Percentiles rank a stretch among this genome's conserved stretches.
phyloP scores from a whole-genome alignment of 2,329 filamentous ascomycete species.

The Elsinoe necatrix region DNA sequence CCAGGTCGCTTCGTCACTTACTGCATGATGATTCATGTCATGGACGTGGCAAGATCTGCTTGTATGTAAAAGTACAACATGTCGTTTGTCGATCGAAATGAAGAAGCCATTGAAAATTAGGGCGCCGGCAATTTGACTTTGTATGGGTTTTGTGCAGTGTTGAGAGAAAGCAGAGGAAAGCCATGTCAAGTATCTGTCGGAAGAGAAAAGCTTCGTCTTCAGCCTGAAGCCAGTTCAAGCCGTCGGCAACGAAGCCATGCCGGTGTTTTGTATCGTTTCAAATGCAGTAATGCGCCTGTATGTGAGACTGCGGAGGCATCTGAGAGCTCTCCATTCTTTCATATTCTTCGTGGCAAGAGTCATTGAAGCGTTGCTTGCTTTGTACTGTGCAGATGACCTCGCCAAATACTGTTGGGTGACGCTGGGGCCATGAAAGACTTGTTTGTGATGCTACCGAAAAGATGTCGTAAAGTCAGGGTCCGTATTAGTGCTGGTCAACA shows the following conservation, averaged over 20 bases:
- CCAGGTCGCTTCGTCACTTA: constrained; percentile 1
- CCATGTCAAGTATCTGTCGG: neutral
- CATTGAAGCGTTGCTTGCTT: neutral
- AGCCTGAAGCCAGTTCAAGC: constrained; percentile 7
- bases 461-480: neutral
- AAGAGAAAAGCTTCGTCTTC: neutral
- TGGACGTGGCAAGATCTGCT: neutral
- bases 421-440: neutral
- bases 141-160: neutral
- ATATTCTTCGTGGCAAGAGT: neutral
- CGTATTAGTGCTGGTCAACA: neutral
- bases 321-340: constrained; percentile 8
- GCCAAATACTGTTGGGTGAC: neutral
- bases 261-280: neutral
- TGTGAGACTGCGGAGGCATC: neutral
- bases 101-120: constrained; percentile 1
- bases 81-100: neutral
- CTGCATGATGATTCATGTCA: neutral
- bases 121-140: neutral
- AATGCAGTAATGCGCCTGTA: neutral
- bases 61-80: constrained; percentile 15
- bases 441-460: neutral
- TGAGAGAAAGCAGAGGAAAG: neutral
- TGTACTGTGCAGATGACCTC: constrained; percentile 7
- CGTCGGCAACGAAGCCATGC: neutral